Percentiles rank a stretch among this genome's conserved stretches.
phyloP scores from a whole-genome alignment of 2,329 filamentous ascomycete genomes.

The Neophaeococcomyces aloes region DNA sequence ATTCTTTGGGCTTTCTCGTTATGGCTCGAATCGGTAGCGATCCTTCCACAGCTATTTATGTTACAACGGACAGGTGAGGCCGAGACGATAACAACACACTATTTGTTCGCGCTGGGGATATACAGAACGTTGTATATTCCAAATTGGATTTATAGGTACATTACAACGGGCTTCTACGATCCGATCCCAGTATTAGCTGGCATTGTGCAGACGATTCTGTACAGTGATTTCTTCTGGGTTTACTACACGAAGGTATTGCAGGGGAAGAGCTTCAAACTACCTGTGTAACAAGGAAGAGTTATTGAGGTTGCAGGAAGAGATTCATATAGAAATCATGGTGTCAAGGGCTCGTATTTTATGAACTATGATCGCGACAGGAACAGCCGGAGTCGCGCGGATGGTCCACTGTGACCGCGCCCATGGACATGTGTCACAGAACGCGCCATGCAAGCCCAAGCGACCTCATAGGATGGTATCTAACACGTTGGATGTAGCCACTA shows the following conservation, averaged over 20 bases:
- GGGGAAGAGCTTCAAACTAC: slow-evolving; percentile 78
- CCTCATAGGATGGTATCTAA: no score
- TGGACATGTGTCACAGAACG: no score
- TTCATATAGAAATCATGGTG: no score
- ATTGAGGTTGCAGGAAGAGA: not conserved
- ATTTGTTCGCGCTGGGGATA: slow-evolving; percentile 81
- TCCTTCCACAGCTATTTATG: slow-evolving; percentile 96
- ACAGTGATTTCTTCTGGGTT: slow-evolving; percentile 99
- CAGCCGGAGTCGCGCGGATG: no score
- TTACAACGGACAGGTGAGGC: slow-evolving; percentile 94
- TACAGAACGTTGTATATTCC: slow-evolving; percentile 96
- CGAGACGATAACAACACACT: slow-evolving; percentile 98
- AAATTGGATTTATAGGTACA: slow-evolving; percentile 93
- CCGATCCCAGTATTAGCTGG: slow-evolving; percentile 82
- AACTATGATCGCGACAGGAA: not conserved
- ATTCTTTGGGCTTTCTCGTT: slow-evolving; percentile 97
- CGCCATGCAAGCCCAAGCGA: no score
- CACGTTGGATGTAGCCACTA: no score
- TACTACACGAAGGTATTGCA: slow-evolving; percentile 94
- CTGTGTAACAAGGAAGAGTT: slow-evolving; percentile 47
- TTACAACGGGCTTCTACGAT: slow-evolving; percentile 69
- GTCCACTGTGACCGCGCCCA: no score
- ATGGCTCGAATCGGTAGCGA: slow-evolving; percentile 94
- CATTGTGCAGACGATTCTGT: slow-evolving; percentile 84
- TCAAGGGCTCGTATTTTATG: no score